These are phyloP conservation scores for Nicotiana attenuata DNA, from an alignment of 257 asterid species.

Conservation along the genomic window DNA sequence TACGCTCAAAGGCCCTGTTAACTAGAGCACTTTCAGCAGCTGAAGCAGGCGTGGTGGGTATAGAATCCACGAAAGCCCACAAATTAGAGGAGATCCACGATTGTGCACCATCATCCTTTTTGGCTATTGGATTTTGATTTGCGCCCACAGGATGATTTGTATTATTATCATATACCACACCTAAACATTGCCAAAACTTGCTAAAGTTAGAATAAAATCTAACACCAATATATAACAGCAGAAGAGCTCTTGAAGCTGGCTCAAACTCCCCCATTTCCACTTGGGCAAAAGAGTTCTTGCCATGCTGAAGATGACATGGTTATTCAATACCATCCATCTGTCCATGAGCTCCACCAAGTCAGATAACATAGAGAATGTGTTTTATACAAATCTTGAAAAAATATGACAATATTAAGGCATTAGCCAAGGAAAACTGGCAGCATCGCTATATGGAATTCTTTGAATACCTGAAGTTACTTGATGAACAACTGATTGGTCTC, in stretches of 20 bases:
- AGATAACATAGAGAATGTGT: constrained; percentile 30
- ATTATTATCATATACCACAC: constrained; percentile 47
- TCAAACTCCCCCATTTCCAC: constrained; percentile 90
- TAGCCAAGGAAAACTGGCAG: constrained; percentile 31
- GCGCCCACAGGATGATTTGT: constrained; percentile 43
- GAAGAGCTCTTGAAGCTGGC: constrained; percentile 80
- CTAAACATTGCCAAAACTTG: constrained; percentile 56
- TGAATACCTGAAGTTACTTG: constrained; percentile 70
- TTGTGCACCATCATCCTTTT: constrained; percentile 52
- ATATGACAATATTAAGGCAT: constrained; percentile 14
- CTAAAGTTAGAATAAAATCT: constrained; percentile 44
- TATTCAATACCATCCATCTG: constrained; percentile 63
- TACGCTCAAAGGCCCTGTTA: constrained; percentile 68
- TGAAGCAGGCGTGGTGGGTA: constrained; percentile 95
- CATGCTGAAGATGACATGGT: constrained; percentile 42
- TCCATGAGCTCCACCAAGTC: constrained; percentile 60
- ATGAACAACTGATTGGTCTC: constrained; percentile 31
- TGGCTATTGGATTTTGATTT: constrained; percentile 36
- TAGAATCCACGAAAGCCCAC: constrained; percentile 95
- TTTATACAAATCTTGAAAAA: constrained; percentile 12
- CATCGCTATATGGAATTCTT: constrained; percentile 19
- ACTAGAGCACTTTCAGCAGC: constrained; percentile 88
- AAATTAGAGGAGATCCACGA: constrained; percentile 76
- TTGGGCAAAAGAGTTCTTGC: constrained; percentile 86
- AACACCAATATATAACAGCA: constrained; percentile 25